These are phyloP conservation scores for Orbilia brochopaga DNA, from an alignment of 2,329 filamentous ascomycete species.

Conservation along the genomic window DNA sequence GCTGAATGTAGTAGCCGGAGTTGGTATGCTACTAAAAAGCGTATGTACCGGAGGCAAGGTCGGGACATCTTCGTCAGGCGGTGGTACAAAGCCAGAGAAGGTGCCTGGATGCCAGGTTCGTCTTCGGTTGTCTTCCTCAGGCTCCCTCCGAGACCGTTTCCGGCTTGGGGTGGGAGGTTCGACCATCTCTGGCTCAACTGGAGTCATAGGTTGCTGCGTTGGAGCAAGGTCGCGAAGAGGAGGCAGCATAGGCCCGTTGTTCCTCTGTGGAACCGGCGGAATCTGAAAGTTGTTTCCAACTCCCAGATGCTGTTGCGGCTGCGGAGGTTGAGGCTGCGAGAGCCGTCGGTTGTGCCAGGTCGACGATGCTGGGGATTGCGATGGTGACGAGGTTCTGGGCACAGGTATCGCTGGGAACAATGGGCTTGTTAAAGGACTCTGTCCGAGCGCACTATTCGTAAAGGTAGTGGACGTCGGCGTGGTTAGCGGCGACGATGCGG, in stretches of 20 bases:
- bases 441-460: constrained; percentile 46
- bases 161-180: constrained; percentile 49
- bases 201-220: constrained; percentile 45
- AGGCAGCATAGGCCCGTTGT: constrained; percentile 39
- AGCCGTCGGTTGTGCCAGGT: constrained; percentile 47
- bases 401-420: constrained; percentile 45
- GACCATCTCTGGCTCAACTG: constrained; percentile 47
- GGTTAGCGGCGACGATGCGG: constrained; percentile 45
- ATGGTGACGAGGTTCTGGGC: constrained; percentile 43
- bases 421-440: constrained; percentile 47
- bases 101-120: constrained; percentile 54
- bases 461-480: constrained; percentile 50
- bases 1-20: constrained; percentile 48
- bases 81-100: constrained; percentile 49
- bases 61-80: constrained; percentile 41
- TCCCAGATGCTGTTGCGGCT: constrained; percentile 20
- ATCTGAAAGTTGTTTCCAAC: constrained; percentile 42
- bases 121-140: constrained; percentile 53
- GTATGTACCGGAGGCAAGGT: constrained; percentile 45
- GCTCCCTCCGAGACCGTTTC: constrained; percentile 49
- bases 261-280: constrained; percentile 40
- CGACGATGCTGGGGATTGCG: constrained; percentile 35
- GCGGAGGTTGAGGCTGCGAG: constrained; percentile 35
- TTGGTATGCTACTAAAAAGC: constrained; percentile 47
- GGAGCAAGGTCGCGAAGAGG: constrained; percentile 43